Percentiles rank a stretch among this genome's conserved stretches.
Evolutionary conservation across 2,329 filamentous ascomycete genomes (phyloP).

Genomic region (Aaosphaeria arxii): DNA sequence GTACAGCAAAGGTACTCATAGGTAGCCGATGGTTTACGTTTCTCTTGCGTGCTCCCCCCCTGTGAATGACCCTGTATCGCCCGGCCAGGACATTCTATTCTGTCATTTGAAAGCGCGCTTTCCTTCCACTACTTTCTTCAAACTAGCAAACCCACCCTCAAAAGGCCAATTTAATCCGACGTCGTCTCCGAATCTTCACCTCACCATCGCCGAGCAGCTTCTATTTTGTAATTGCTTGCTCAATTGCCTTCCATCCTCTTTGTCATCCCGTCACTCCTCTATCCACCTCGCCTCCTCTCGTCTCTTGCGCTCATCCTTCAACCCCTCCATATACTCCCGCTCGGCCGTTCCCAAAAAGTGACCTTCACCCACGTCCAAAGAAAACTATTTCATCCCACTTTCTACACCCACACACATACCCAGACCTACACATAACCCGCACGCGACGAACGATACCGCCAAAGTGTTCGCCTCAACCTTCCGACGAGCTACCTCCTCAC

Average conservation of each 20-base stretch:
- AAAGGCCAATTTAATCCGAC: background rate
- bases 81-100: too few relatives aligned
- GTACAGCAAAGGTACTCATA: too few relatives aligned
- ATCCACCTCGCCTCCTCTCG: slow-evolving; percentile 1
- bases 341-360: background rate
- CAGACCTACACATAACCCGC: slow-evolving; percentile 9
- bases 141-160: too few relatives aligned
- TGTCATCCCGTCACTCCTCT: slow-evolving; percentile 3
- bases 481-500: slow-evolving; percentile 58
- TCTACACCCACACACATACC: slow-evolving; percentile 8
- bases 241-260: slow-evolving; percentile 8
- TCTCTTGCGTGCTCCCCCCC: background rate
- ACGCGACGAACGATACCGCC: slow-evolving; percentile 51
- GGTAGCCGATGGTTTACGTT: background rate
- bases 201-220: slow-evolving; percentile 15
- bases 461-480: slow-evolving; percentile 91
- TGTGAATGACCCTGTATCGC: background rate
- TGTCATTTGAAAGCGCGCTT: too few relatives aligned
- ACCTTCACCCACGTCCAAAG: background rate
- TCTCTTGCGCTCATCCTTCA: background rate
- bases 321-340: background rate
- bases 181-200: slow-evolving; percentile 17
- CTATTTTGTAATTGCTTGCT: slow-evolving; percentile 5
- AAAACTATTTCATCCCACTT: background rate
- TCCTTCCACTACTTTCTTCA: too few relatives aligned